These are phyloP conservation scores for Botrytis deweyae DNA, from an alignment of 2,329 filamentous ascomycete genomes.

Conservation along the genomic window DNA sequence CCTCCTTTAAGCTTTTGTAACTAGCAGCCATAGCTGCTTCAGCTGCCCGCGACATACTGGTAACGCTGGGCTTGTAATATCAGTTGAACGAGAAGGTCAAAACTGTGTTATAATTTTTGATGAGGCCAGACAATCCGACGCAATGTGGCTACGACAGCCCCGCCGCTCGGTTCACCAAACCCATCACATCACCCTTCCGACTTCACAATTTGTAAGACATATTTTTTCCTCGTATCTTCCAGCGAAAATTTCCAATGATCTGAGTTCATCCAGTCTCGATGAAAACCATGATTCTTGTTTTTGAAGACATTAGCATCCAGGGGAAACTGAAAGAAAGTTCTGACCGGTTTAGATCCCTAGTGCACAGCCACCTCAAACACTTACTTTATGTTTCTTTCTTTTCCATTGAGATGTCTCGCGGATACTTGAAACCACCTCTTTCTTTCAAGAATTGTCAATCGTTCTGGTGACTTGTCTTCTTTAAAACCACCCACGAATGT, in stretches of 20 bases:
- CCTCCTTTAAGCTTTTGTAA: slow-evolving; percentile 92
- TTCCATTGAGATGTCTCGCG: slow-evolving; percentile 4
- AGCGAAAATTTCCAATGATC: neutral
- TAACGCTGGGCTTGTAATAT: neutral
- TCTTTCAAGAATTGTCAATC: neutral
- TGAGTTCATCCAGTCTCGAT: neutral
- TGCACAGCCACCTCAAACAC: neutral
- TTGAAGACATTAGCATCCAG: neutral
- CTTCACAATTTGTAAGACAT: neutral
- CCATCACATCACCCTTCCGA: neutral
- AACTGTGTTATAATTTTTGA: neutral
- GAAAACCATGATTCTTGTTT: neutral
- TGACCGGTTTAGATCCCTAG: neutral
- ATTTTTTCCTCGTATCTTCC: neutral
- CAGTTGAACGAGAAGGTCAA: neutral
- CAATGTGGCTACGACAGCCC: neutral
- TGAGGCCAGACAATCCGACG: slow-evolving; percentile 8
- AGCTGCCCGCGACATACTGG: slow-evolving; percentile 36
- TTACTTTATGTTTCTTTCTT: neutral
- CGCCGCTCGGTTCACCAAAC: slow-evolving; percentile 1
- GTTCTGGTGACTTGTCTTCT: neutral
- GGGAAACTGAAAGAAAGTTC: slow-evolving; percentile 2
- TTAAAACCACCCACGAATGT: neutral
- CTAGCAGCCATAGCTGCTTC: slow-evolving; percentile 47
- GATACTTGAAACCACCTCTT: neutral